A percentile compares a stretch with the other conserved stretches of the same genome.
phyloP scores from a whole-genome alignment of 306 rosid species.

The Amphicarpaea edgeworthii region DNA sequence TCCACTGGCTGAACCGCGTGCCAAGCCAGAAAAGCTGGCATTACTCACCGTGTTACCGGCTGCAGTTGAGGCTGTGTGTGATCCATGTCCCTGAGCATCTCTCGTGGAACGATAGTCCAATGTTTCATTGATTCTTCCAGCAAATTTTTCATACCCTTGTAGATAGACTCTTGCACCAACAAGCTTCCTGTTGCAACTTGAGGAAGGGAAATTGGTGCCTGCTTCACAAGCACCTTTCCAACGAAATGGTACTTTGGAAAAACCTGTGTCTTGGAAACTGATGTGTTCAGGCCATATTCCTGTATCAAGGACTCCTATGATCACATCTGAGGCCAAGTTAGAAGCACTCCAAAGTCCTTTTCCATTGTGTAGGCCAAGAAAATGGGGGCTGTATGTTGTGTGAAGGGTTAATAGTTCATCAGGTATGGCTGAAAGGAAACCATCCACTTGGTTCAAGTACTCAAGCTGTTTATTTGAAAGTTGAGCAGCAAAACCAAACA shows the following conservation, averaged over 20 bases:
- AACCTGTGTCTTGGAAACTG: constrained; percentile 61
- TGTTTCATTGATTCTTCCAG: constrained; percentile 60
- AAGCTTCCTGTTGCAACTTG: constrained; percentile 66
- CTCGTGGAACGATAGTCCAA: constrained; percentile 57
- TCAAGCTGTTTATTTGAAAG: no score
- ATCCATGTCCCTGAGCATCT: constrained; percentile 69
- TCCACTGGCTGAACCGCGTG: constrained; percentile 62
- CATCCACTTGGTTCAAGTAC: no score
- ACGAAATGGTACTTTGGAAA: constrained; percentile 54
- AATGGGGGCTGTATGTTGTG: constrained; percentile 62
- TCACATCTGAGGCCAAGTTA: constrained; percentile 62
- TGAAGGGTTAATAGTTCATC: constrained; percentile 45
- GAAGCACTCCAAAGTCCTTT: constrained; percentile 65
- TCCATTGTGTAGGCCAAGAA: constrained; percentile 59
- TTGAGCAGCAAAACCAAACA: constrained; percentile 57
- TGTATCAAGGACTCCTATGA: constrained; percentile 65
- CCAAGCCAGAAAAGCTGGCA: constrained; percentile 55
- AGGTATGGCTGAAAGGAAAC: no score
- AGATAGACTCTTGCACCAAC: constrained; percentile 62
- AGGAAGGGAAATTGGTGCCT: constrained; percentile 60
- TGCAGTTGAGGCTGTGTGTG: constrained; percentile 75
- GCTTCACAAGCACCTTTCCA: constrained; percentile 71
- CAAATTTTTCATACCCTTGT: constrained; percentile 60
- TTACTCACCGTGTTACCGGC: constrained; percentile 57
- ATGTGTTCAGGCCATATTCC: constrained; percentile 79